Percentiles rank a stretch among this genome's conserved stretches.
Conservation (phyloP, 108 stramenopile genomes). For the Skeletonema grethae region DNA sequence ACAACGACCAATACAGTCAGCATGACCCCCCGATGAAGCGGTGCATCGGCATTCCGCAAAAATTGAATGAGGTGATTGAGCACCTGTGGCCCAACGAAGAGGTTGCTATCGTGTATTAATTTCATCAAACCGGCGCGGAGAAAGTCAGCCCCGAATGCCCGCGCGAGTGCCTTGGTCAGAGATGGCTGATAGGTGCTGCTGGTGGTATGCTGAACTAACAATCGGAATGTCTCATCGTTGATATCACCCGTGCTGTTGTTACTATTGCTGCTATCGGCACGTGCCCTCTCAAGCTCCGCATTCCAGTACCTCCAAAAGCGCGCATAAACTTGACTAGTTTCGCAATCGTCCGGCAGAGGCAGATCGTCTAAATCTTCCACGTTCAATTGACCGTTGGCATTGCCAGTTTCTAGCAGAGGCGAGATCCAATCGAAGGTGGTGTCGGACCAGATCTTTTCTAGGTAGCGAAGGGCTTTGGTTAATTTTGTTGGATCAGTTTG, state of each 20-base stretch:
- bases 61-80: conserved; percentile 76
- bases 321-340: conserved; percentile 45
- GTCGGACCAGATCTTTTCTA: conserved; percentile 42
- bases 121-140: conserved; percentile 72
- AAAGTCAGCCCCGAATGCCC: conserved; percentile 78
- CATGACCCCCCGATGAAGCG: conserved; percentile 53
- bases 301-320: conserved; percentile 60
- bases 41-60: conserved; percentile 59
- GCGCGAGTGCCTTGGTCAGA: conserved; percentile 54
- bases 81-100: conserved; percentile 90
- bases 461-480: background rate
- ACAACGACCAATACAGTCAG: conserved; percentile 64
- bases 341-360: conserved; percentile 65
- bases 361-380: conserved; percentile 64
- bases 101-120: conserved; percentile 79
- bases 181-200: conserved; percentile 37
- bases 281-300: conserved; percentile 46
- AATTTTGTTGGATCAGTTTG: background rate
- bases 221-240: no score
- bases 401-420: conserved; percentile 66
- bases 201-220: conserved; percentile 6
- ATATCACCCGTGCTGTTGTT: conserved; percentile 1
- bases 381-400: conserved; percentile 66
- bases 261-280: background rate
- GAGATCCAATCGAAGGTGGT: conserved; percentile 80